Evolutionary conservation across 2,329 filamentous ascomycete genomes (phyloP).

Genomic region (Thermochaetoides dissita): DNA sequence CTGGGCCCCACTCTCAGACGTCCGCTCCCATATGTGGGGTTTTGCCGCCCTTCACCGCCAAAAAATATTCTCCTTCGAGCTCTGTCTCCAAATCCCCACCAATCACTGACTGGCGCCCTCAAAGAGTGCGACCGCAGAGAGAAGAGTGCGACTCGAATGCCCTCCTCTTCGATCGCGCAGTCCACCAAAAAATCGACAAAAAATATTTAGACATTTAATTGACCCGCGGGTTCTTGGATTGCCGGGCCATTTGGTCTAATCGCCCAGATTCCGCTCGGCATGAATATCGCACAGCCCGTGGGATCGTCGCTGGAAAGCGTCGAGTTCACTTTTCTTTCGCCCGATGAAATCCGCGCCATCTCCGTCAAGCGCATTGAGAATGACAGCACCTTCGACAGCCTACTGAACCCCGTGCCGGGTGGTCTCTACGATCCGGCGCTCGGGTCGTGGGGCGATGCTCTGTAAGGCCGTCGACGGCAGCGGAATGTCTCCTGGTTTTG

Average conservation of each 20-base stretch:
- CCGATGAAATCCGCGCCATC: constrained; percentile 70
- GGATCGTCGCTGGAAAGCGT: constrained; percentile 73
- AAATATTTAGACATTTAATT: not conserved
- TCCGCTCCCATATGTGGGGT: constrained; percentile 2
- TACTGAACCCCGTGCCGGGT: constrained; percentile 77
- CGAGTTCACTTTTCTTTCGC: constrained; percentile 74
- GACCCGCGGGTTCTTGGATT: constrained; percentile 7
- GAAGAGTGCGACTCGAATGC: constrained; percentile 1
- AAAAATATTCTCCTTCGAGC: constrained; percentile 18
- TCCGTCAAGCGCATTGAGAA: constrained; percentile 93
- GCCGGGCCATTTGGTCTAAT: constrained; percentile 2
- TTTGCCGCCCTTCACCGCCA: constrained; percentile 15
- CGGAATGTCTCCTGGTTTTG: not conserved
- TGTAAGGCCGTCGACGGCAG: constrained; percentile 38
- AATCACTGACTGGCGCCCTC: constrained; percentile 7
- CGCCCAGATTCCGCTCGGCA: constrained; percentile 18
- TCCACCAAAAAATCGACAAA: not conserved
- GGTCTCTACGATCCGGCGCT: constrained; percentile 87
- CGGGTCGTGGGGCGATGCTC: constrained; percentile 74
- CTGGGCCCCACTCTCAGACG: no score
- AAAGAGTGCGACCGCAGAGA: constrained; percentile 3
- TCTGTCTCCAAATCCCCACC: constrained; percentile 14
- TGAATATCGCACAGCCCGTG: constrained; percentile 70
- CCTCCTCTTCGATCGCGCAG: constrained; percentile 1
- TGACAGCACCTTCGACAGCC: constrained; percentile 82